These are phyloP conservation scores for Lyophyllum decastes DNA, from an alignment of 768 basidiomycete genomes.

Conservation along the genomic window DNA sequence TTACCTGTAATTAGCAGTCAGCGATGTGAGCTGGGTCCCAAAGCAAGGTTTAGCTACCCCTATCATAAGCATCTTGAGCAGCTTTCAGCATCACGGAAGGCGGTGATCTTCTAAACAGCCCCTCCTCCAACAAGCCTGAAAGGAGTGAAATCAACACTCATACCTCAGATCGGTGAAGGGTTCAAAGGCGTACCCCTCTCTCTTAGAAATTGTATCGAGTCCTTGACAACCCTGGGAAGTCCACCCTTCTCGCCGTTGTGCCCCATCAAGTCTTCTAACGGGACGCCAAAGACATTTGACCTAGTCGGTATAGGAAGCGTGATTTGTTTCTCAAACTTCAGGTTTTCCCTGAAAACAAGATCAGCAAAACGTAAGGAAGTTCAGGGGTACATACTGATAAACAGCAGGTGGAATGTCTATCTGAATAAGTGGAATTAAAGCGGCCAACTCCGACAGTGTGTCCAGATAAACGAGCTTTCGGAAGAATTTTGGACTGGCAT, in stretches of 20 bases:
- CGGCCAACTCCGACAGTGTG: conserved; percentile 78
- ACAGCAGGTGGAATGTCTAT: conserved; percentile 84
- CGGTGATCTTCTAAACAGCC: conserved; percentile 83
- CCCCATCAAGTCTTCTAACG: conserved; percentile 84
- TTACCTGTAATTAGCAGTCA: conserved; percentile 49
- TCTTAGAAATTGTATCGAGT: conserved; percentile 71
- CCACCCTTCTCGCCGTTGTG: conserved; percentile 80
- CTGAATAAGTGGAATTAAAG: conserved; percentile 79
- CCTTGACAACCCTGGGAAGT: conserved; percentile 78
- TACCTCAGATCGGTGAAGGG: not conserved
- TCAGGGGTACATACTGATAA: conserved; percentile 60
- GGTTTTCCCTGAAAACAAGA: conserved; percentile 61
- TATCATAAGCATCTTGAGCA: conserved; percentile 82
- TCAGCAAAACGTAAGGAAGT: not conserved
- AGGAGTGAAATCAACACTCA: not conserved
- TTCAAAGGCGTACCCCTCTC: conserved; percentile 44
- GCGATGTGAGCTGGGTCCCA: not conserved
- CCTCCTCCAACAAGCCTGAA: conserved; percentile 68
- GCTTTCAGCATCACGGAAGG: conserved; percentile 67
- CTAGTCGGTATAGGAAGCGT: conserved; percentile 60
- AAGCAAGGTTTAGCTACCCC: conserved; percentile 46
- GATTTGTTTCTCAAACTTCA: conserved; percentile 72
- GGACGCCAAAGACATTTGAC: conserved; percentile 76
- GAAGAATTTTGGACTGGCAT: conserved; percentile 83
- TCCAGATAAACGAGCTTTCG: conserved; percentile 77